Evolutionary conservation across 352 stramenopile genomes (phyloP).

Genomic region (Pythium aristosporum): DNA sequence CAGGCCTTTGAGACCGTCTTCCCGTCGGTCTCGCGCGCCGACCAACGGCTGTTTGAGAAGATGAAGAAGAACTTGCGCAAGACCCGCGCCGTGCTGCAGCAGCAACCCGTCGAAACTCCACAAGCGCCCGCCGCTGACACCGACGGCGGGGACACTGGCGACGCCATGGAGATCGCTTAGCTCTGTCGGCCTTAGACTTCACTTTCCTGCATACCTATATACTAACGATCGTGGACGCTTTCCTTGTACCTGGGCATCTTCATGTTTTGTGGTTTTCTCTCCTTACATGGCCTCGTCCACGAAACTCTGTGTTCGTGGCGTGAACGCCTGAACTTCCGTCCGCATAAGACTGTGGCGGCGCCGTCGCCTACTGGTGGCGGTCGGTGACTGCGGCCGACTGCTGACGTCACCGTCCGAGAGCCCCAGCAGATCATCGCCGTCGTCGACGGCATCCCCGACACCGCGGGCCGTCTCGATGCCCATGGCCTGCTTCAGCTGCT

Average conservation of each 20-base stretch:
- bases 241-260: background rate
- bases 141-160: background rate
- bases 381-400: constrained; percentile 2
- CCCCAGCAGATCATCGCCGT: background rate
- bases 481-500: constrained; percentile 26
- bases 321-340: background rate
- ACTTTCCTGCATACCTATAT: constrained; percentile 10
- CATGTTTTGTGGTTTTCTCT: too few relatives aligned
- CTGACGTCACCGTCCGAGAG: constrained; percentile 4
- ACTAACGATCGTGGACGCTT: background rate
- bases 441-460: background rate
- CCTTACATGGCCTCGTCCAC: background rate
- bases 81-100: constrained; percentile 34
- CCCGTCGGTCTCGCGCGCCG: constrained; percentile 77
- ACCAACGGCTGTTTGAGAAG: constrained; percentile 86
- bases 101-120: background rate
- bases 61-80: constrained; percentile 89
- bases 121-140: background rate
- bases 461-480: constrained; percentile 24
- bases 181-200: background rate
- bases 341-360: background rate
- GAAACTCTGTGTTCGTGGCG: background rate
- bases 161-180: constrained; percentile 22
- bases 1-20: constrained; percentile 81
- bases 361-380: background rate